A percentile compares a stretch with the other conserved stretches of the same genome.
Conservation (phyloP, 1,284 basidiomycete species). For the Cryptococcus maquisensis region DNA sequence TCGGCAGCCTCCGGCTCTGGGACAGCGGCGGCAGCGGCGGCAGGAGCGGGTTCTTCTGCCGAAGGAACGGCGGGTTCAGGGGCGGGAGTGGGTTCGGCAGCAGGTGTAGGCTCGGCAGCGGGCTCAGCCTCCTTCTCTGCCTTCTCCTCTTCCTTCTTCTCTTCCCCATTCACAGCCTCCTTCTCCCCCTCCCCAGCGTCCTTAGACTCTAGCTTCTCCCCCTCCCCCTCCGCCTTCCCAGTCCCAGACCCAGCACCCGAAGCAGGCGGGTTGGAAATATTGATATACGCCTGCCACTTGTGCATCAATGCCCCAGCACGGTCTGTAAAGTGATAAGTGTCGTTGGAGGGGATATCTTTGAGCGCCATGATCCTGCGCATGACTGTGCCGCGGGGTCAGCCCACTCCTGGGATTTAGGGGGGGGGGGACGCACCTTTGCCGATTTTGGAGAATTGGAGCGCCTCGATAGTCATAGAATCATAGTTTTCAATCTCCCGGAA, state of each 20-base stretch:
- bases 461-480: slow-evolving; percentile 75
- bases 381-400: slow-evolving; percentile 51
- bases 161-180: slow-evolving; percentile 19
- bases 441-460: slow-evolving; percentile 90
- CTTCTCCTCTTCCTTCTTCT: slow-evolving; percentile 49
- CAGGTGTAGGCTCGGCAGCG: slow-evolving; percentile 9
- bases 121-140: slow-evolving; percentile 31
- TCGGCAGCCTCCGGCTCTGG: slow-evolving; percentile 9
- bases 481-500: slow-evolving; percentile 82
- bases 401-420: background rate
- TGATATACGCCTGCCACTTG: slow-evolving; percentile 35
- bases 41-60: slow-evolving; percentile 7
- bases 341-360: slow-evolving; percentile 68
- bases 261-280: slow-evolving; percentile 17
- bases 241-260: slow-evolving; percentile 46
- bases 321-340: slow-evolving; percentile 78
- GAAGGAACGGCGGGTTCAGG: slow-evolving; percentile 1
- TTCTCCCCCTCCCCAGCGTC: slow-evolving; percentile 51
- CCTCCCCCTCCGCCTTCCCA: slow-evolving; percentile 65
- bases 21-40: slow-evolving; percentile 10
- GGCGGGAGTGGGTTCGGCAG: slow-evolving; percentile 10
- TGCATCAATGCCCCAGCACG: slow-evolving; percentile 56
- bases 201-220: slow-evolving; percentile 13
- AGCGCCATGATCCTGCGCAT: slow-evolving; percentile 88
- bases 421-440: slow-evolving; percentile 59